Percentiles rank a stretch among this genome's conserved stretches.
phyloP scores from a whole-genome alignment of 1,284 basidiomycete species.

The Trichosporon asahii region DNA sequence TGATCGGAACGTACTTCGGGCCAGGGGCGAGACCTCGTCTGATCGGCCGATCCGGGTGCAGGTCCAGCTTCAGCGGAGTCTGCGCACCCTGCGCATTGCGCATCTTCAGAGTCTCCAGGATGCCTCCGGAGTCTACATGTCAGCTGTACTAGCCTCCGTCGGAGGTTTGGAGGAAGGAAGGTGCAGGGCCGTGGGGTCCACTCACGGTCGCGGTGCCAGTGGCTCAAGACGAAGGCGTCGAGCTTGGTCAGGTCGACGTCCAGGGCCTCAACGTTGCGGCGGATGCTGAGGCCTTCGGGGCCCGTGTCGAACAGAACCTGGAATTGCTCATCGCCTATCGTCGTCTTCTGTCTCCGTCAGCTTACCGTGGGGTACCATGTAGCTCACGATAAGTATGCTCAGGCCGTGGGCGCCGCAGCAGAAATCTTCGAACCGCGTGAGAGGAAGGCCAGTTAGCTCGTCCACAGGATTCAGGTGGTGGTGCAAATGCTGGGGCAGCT shows the following conservation, averaged over 20 bases:
- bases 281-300: slow-evolving; percentile 67
- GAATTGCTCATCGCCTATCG: slow-evolving; percentile 54
- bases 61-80: slow-evolving; percentile 59
- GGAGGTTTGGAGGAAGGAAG: too few species aligned
- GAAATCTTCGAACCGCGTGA: slow-evolving; percentile 68
- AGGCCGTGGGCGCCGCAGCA: slow-evolving; percentile 83
- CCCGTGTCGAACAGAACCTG: slow-evolving; percentile 74
- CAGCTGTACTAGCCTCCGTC: neutral
- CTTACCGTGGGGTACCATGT: neutral
- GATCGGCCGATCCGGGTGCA: slow-evolving; percentile 69
- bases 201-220: slow-evolving; percentile 72
- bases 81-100: slow-evolving; percentile 17
- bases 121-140: slow-evolving; percentile 58
- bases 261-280: slow-evolving; percentile 66
- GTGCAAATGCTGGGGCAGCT: slow-evolving; percentile 62
- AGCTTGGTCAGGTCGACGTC: slow-evolving; percentile 59
- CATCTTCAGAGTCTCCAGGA: slow-evolving; percentile 61
- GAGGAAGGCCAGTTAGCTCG: slow-evolving; percentile 60
- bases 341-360: slow-evolving; percentile 31
- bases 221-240: slow-evolving; percentile 66
- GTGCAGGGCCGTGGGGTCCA: neutral
- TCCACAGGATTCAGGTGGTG: slow-evolving; percentile 51
- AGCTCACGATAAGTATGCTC: slow-evolving; percentile 66
- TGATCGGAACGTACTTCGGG: slow-evolving; percentile 59
- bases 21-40: slow-evolving; percentile 69